Conservation (phyloP, 2,329 filamentous ascomycete species). For the Aulographum hederae region DNA sequence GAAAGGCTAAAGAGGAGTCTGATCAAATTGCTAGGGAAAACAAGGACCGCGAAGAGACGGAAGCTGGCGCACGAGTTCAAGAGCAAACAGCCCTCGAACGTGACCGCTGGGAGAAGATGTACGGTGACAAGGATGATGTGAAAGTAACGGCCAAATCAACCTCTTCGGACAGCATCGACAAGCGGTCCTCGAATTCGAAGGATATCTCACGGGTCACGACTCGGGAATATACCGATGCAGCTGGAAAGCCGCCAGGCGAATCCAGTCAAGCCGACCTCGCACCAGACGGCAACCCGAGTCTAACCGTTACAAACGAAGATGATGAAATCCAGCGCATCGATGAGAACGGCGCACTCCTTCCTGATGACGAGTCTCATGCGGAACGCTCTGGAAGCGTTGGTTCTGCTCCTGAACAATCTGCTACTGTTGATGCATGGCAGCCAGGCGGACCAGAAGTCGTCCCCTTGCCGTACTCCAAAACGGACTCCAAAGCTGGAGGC, state of each 20-base stretch:
- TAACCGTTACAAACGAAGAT: background rate
- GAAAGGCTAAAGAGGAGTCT: conserved; percentile 24
- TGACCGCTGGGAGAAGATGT: conserved; percentile 57
- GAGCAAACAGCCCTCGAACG: conserved; percentile 42
- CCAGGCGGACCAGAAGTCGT: background rate
- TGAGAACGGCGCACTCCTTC: background rate
- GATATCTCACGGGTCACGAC: conserved; percentile 3
- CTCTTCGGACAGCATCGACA: conserved; percentile 15
- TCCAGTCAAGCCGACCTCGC: background rate
- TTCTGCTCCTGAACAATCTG: too few species aligned
- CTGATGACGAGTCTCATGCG: background rate
- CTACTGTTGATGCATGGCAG: too few species aligned
- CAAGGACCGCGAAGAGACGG: conserved; percentile 47
- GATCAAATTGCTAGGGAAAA: conserved; percentile 36
- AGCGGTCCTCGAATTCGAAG: conserved; percentile 4
- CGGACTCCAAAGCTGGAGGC: too few species aligned
- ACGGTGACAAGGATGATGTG: conserved; percentile 39
- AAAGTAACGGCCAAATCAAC: conserved; percentile 25
- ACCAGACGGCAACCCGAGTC: background rate
- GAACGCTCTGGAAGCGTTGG: too few species aligned
- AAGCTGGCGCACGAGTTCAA: conserved; percentile 49
- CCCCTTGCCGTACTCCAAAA: too few species aligned
- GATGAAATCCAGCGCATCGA: background rate
- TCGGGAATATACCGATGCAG: background rate
- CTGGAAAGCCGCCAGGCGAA: background rate